Conservation (phyloP, 495 filamentous ascomycete species). For the Sordaria brevicollis region DNA sequence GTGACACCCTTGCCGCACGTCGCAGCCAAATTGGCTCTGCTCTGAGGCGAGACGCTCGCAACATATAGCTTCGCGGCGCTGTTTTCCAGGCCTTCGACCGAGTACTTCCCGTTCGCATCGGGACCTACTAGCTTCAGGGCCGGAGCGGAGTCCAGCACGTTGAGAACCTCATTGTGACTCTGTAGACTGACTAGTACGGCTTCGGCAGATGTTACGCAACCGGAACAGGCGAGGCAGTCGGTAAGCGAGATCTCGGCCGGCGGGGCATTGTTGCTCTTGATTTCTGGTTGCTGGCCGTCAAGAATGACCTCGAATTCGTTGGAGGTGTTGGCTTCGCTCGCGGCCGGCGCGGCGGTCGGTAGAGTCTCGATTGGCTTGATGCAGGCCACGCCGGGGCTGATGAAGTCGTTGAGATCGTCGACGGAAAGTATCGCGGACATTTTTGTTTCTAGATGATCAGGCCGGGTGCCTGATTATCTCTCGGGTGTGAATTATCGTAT, state of each 20-base stretch:
- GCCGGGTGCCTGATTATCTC: not conserved
- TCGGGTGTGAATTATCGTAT: no score
- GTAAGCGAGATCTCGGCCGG: constrained; percentile 89
- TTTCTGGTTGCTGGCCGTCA: constrained; percentile 65
- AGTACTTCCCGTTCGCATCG: constrained; percentile 11
- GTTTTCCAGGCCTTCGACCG: constrained; percentile 25
- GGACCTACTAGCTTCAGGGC: constrained; percentile 30
- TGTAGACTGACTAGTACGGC: constrained; percentile 89
- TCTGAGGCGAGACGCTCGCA: constrained; percentile 85
- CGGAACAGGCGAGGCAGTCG: constrained; percentile 94
- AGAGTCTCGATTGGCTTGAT: constrained; percentile 95
- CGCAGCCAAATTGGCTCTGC: constrained; percentile 75
- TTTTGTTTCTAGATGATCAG: constrained; percentile 7
- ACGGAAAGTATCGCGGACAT: constrained; percentile 97
- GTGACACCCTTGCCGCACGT: constrained; percentile 66
- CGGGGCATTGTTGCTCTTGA: constrained; percentile 4
- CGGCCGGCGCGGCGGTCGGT: constrained; percentile 30
- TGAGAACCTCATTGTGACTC: constrained; percentile 82
- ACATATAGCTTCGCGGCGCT: constrained; percentile 63
- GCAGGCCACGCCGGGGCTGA: constrained; percentile 91
- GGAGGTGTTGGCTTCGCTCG: constrained; percentile 1
- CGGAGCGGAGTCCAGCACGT: constrained; percentile 59
- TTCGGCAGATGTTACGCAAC: constrained; percentile 94
- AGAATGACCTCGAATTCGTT: constrained; percentile 80
- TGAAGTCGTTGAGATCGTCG: constrained; percentile 98